These are phyloP conservation scores for Guillardia theta DNA, from an alignment of 78 protist species.

Conservation along the genomic window DNA sequence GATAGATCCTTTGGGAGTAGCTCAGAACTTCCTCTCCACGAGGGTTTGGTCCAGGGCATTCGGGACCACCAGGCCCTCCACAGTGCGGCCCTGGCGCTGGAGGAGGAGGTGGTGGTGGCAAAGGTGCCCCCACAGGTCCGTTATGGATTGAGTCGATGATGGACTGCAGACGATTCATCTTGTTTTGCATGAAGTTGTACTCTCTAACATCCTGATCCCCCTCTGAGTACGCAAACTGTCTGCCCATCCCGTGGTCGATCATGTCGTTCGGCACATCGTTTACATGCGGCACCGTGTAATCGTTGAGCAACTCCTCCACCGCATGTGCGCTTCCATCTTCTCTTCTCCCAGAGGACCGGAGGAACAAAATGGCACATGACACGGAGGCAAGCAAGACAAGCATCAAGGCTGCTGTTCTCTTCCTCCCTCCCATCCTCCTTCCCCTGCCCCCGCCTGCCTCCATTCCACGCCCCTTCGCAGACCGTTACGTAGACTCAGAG, in stretches of 20 bases:
- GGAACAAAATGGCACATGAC: too few relatives aligned
- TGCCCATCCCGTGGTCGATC: conserved; percentile 27
- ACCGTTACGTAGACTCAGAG: too few relatives aligned
- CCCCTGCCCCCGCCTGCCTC: too few relatives aligned
- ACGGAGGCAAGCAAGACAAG: too few relatives aligned
- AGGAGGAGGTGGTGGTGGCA: not conserved
- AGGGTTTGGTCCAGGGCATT: not conserved
- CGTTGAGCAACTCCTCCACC: not conserved
- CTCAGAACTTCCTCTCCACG: not conserved
- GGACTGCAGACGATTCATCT: not conserved
- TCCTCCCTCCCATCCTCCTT: too few relatives aligned
- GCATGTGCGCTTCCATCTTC: too few relatives aligned
- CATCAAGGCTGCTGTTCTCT: too few relatives aligned
- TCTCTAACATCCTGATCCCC: conserved; percentile 17
- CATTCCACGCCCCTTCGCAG: too few relatives aligned
- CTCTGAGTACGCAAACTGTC: not conserved
- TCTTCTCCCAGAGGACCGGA: too few relatives aligned
- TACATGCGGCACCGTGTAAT: not conserved
- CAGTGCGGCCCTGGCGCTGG: not conserved
- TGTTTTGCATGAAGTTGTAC: conserved; percentile 26
- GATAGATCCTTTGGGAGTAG: not conserved
- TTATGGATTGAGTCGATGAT: not conserved
- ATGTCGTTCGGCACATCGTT: not conserved
- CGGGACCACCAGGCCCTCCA: not conserved
- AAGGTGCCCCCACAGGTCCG: not conserved